A percentile compares a stretch with the other conserved stretches of the same genome.
These are phyloP conservation scores for Adansonia rubrostipa DNA, from an alignment of 441 rosid species.

Conservation along the genomic window DNA sequence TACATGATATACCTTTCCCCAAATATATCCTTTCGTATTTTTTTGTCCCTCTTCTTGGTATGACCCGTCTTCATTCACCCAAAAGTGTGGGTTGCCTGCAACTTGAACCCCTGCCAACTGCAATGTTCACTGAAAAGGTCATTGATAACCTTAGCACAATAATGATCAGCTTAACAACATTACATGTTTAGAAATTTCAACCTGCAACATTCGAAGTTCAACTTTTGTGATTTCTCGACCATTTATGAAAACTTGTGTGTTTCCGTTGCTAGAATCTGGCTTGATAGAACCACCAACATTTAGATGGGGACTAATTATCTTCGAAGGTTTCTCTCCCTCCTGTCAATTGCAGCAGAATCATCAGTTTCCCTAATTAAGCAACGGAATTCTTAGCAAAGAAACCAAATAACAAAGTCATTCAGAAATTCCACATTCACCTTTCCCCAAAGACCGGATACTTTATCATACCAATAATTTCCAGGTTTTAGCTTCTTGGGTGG, in stretches of 20 bases:
- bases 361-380: conserved; percentile 29
- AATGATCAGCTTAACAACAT: conserved; percentile 19
- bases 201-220: conserved; percentile 94
- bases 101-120: conserved; percentile 96
- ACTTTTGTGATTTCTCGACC: conserved; percentile 89
- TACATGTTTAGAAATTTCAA: conserved; percentile 31
- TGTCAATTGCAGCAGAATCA: conserved; percentile 48
- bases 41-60: conserved; percentile 95
- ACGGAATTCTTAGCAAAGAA: conserved; percentile 16
- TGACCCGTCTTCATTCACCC: conserved; percentile 95
- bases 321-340: conserved; percentile 92
- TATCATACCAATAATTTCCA: conserved; percentile 94
- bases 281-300: conserved; percentile 69
- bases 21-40: conserved; percentile 79
- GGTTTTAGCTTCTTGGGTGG: conserved; percentile 94
- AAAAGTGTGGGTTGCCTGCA: conserved; percentile 95
- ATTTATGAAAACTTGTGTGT: conserved; percentile 77
- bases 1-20: conserved; percentile 77
- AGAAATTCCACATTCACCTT: conserved; percentile 65
- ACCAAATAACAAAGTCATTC: conserved; percentile 20
- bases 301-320: conserved; percentile 75
- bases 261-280: conserved; percentile 83
- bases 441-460: conserved; percentile 96
- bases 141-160: conserved; percentile 28
- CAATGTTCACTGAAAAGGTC: conserved; percentile 32